Conservation (phyloP, 2,329 filamentous ascomycete species). For the Venturia nashicola region DNA sequence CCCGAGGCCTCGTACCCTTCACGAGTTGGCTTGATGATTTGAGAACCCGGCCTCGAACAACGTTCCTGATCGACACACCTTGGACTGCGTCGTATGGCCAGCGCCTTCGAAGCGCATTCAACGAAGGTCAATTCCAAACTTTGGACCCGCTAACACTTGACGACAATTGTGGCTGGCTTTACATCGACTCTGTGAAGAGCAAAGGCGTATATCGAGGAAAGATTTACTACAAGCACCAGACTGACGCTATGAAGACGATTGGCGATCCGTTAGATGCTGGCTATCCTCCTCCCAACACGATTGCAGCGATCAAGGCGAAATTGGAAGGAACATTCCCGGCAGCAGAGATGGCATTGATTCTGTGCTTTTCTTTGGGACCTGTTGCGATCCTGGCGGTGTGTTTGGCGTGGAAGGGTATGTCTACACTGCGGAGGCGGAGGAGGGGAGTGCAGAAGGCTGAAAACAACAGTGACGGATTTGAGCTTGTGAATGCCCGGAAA, state of each 20-base stretch:
- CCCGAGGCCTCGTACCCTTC: not conserved
- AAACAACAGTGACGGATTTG: not conserved
- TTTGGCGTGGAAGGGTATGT: not conserved
- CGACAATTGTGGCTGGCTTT: not conserved
- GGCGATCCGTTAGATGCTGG: not conserved
- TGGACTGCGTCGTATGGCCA: not conserved
- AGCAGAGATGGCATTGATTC: not conserved
- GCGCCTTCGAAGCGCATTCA: not conserved
- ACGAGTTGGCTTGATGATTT: too few relatives aligned
- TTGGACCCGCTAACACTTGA: not conserved
- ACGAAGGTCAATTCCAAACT: not conserved
- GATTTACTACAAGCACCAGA: not conserved
- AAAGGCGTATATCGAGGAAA: not conserved
- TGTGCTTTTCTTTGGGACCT: not conserved
- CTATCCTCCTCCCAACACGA: not conserved
- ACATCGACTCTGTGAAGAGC: not conserved
- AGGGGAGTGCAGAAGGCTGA: not conserved
- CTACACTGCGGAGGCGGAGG: not conserved
- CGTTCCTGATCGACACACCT: not conserved
- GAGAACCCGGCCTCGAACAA: not conserved
- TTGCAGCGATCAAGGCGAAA: not conserved
- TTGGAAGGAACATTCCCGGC: not conserved
- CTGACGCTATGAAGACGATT: not conserved
- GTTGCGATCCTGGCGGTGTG: not conserved
- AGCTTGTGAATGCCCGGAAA: not conserved